These are phyloP conservation scores for Metarhizium rileyi DNA, from an alignment of 2,329 filamentous ascomycete genomes.

Conservation along the genomic window DNA sequence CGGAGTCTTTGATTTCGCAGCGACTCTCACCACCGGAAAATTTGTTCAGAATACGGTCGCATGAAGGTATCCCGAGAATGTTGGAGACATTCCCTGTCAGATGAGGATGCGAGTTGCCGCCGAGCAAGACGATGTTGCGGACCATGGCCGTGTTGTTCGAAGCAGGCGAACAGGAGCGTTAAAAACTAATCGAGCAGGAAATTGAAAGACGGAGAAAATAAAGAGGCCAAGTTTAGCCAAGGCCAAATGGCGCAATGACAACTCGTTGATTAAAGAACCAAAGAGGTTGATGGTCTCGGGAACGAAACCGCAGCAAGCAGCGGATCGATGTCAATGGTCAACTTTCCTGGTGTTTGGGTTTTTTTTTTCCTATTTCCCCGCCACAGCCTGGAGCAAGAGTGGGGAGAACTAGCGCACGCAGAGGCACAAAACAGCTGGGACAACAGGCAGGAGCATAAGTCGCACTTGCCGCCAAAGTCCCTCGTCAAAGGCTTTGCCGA, in stretches of 20 bases:
- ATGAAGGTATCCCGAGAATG: conserved; percentile 76
- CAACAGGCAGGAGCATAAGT: not conserved
- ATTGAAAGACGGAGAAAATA: not conserved
- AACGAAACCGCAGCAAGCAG: conserved; percentile 4
- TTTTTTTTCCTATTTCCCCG: conserved; percentile 8
- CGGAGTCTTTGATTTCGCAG: conserved; percentile 92
- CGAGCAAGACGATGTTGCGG: conserved; percentile 87
- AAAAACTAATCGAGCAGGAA: not conserved
- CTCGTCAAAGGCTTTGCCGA: conserved; percentile 10
- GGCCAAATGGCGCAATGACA: not conserved
- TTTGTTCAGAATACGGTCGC: conserved; percentile 76
- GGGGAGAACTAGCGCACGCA: not conserved
- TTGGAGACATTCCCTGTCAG: conserved; percentile 82
- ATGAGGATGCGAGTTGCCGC: conserved; percentile 84
- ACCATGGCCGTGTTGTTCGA: conserved; percentile 53
- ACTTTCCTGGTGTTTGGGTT: conserved; percentile 2
- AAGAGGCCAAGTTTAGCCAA: not conserved
- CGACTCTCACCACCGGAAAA: conserved; percentile 93
- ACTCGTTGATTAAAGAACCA: not conserved
- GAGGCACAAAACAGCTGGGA: not conserved
- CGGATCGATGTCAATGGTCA: not conserved
- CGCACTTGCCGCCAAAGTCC: conserved; percentile 7
- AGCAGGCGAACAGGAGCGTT: not conserved
- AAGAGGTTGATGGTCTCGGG: conserved; percentile 1
- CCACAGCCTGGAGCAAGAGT: conserved; percentile 5